Evolutionary conservation across 2,329 filamentous ascomycete species (phyloP).

Genomic region (Monosporascus sp.): DNA sequence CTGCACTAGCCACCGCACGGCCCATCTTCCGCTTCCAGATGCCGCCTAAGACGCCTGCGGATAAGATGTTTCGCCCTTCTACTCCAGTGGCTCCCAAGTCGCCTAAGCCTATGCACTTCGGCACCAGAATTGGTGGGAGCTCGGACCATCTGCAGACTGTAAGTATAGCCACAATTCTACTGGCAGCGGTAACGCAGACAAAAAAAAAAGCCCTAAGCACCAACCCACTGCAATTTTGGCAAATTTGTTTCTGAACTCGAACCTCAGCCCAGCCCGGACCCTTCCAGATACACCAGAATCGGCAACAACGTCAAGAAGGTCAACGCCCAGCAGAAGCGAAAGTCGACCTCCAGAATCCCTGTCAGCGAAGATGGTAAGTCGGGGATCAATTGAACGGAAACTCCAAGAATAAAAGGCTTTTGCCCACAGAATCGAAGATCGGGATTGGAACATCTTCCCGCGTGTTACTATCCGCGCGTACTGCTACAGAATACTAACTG

Average conservation of each 20-base stretch:
- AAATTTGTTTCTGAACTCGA: neutral
- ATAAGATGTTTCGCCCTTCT: too few relatives aligned
- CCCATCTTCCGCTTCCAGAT: too few relatives aligned
- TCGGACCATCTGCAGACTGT: too few relatives aligned
- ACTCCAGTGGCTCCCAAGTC: too few relatives aligned
- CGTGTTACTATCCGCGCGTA: neutral
- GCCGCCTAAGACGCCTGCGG: too few relatives aligned
- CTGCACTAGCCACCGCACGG: too few relatives aligned
- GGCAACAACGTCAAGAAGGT: neutral
- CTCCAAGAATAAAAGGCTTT: too few relatives aligned
- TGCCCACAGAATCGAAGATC: too few relatives aligned
- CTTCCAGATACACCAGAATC: neutral
- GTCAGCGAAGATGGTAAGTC: slow-evolving; percentile 45
- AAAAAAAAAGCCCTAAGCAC: slow-evolving; percentile 1
- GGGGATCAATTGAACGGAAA: slow-evolving; percentile 4
- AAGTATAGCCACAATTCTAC: too few relatives aligned
- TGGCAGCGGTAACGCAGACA: neutral
- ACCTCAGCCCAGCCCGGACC: neutral
- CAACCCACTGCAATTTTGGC: neutral
- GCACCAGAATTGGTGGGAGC: too few relatives aligned
- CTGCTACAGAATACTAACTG: slow-evolving; percentile 11
- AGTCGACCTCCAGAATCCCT: neutral
- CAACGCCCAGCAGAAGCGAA: slow-evolving; percentile 4
- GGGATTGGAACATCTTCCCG: too few relatives aligned
- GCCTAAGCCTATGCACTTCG: too few relatives aligned